phyloP scores from a whole-genome alignment of 257 asterid species.

The Capsicum rhomboideum region DNA sequence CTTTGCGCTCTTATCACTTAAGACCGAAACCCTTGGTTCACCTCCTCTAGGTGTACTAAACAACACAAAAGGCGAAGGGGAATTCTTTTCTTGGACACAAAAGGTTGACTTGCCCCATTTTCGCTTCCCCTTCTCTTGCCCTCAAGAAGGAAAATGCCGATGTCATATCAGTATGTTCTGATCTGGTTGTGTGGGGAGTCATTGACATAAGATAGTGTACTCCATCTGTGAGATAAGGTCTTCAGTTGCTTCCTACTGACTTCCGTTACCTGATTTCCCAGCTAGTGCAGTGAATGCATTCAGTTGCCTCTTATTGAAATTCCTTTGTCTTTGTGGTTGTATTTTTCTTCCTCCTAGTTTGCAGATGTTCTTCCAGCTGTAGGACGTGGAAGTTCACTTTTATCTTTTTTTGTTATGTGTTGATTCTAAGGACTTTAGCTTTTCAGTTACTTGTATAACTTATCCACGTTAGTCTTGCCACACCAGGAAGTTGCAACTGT shows the following conservation, averaged over 20 bases:
- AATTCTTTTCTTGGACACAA: neutral
- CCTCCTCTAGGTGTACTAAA: neutral
- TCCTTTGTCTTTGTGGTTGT: neutral
- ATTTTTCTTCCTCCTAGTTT: neutral
- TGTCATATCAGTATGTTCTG: neutral
- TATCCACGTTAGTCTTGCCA: slow-evolving; percentile 3
- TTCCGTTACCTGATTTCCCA: neutral
- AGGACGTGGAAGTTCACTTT: neutral
- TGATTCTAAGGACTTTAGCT: neutral
- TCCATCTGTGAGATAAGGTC: neutral
- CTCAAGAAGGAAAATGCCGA: neutral
- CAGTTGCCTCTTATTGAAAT: neutral
- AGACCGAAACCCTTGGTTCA: neutral
- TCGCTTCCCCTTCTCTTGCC: neutral
- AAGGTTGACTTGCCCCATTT: neutral
- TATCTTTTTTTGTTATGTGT: neutral
- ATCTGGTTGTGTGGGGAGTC: neutral
- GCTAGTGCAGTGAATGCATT: neutral
- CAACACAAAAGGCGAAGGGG: neutral
- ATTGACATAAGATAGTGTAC: neutral
- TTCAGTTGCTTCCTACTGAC: neutral
- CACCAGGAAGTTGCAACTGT: slow-evolving; percentile 77
- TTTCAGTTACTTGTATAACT: neutral
- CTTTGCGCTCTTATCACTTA: neutral
- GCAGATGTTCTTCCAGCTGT: neutral